Evolutionary conservation across 805 yeast genomes (phyloP).

Genomic region (Yarrowia sp.): DNA sequence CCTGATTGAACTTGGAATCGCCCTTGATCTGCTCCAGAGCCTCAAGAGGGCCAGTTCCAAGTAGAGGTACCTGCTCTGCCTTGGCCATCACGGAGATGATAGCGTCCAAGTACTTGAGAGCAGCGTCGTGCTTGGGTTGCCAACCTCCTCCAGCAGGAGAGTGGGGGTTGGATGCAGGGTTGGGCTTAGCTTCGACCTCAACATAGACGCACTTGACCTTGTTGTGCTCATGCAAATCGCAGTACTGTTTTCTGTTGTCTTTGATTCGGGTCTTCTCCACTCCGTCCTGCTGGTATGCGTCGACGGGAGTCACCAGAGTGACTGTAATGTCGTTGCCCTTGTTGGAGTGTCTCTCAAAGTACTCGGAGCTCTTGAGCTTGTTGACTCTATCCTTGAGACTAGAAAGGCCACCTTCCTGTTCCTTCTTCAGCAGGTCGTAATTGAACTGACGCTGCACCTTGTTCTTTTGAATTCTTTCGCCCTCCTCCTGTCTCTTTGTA

Average conservation of each 20-base stretch:
- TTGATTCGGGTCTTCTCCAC: slow-evolving; percentile 14
- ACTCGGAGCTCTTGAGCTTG: neutral
- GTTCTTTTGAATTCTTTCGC: neutral
- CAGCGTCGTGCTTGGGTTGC: slow-evolving; percentile 20
- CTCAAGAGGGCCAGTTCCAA: neutral
- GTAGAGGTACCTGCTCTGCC: neutral
- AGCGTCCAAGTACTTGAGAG: slow-evolving; percentile 1
- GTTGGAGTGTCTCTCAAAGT: slow-evolving; percentile 1
- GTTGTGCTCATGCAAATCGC: slow-evolving; percentile 22
- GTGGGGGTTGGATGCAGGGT: slow-evolving; percentile 16
- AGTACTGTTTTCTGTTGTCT: slow-evolving; percentile 21
- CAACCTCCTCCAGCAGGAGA: slow-evolving; percentile 24
- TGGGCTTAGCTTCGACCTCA: slow-evolving; percentile 20
- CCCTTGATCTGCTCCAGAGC: slow-evolving; percentile 29
- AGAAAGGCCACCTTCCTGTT: slow-evolving; percentile 5
- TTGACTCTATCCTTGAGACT: neutral
- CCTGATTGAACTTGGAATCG: slow-evolving; percentile 3
- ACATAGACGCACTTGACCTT: slow-evolving; percentile 33
- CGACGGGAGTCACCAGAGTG: slow-evolving; percentile 13
- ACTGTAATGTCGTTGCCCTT: neutral
- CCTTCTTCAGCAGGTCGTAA: slow-evolving; percentile 1
- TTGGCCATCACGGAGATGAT: slow-evolving; percentile 14
- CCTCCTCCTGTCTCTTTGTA: slow-evolving; percentile 18
- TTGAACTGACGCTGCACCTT: slow-evolving; percentile 22
- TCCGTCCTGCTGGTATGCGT: slow-evolving; percentile 14